phyloP scores from a whole-genome alignment of 331 rosid species.

The Acacia pycnantha region DNA sequence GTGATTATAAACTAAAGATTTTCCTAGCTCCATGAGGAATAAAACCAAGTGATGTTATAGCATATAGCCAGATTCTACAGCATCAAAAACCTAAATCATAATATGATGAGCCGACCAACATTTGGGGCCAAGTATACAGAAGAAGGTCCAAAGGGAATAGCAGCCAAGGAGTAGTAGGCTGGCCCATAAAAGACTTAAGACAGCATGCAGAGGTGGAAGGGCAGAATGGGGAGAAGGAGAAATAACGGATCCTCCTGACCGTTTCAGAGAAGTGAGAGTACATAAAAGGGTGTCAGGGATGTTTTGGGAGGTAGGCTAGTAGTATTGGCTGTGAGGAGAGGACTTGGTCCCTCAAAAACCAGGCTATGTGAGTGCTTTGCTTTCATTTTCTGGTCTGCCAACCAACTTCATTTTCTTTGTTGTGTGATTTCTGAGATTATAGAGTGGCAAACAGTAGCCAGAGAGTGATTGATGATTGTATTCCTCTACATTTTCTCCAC shows the following conservation, averaged over 20 bases:
- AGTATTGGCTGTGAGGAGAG: neutral
- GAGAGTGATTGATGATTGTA: neutral
- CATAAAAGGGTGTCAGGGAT: neutral
- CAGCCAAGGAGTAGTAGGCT: neutral
- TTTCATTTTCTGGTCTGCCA: neutral
- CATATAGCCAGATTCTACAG: neutral
- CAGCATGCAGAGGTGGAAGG: neutral
- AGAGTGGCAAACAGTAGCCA: neutral
- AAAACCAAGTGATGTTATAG: neutral
- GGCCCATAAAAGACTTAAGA: neutral
- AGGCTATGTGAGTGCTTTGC: neutral
- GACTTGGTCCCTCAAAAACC: neutral
- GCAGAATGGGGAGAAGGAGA: neutral
- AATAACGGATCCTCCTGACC: neutral
- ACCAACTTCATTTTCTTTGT: neutral
- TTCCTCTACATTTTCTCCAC: neutral
- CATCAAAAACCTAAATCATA: constrained; percentile 1
- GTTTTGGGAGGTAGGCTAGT: neutral
- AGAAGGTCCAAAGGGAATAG: neutral
- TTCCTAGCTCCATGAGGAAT: neutral
- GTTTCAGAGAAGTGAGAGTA: neutral
- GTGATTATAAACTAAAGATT: neutral
- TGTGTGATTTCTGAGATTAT: neutral
- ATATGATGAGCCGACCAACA: neutral
- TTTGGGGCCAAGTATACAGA: neutral